phyloP scores from a whole-genome alignment of 345 rosid species.

The Capsella bursapastoris region DNA sequence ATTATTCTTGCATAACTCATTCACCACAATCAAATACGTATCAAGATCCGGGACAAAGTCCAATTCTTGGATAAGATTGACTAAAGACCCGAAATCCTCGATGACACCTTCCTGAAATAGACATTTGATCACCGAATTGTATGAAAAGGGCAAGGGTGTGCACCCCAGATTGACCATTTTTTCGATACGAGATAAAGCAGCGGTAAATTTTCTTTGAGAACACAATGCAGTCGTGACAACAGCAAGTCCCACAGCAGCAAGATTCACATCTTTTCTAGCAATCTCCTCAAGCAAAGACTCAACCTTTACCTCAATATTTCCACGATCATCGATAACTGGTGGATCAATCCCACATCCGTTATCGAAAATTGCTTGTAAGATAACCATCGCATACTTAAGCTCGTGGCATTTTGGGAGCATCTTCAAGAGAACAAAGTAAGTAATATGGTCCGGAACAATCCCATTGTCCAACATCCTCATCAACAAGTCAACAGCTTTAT shows the following conservation, averaged over 20 bases:
- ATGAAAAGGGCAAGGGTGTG: constrained; percentile 55
- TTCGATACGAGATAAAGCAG: constrained; percentile 48
- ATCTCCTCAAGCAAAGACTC: constrained; percentile 57
- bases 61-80: constrained; percentile 52
- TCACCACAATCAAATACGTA: constrained; percentile 61
- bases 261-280: constrained; percentile 44
- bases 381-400: constrained; percentile 53
- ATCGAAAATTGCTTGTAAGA: constrained; percentile 55
- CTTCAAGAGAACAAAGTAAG: constrained; percentile 61
- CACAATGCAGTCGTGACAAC: constrained; percentile 64
- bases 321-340: constrained; percentile 27
- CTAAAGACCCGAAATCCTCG: constrained; percentile 47
- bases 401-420: constrained; percentile 55
- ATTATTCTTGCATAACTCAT: constrained; percentile 55
- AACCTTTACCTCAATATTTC: constrained; percentile 45
- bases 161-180: constrained; percentile 56
- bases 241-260: constrained; percentile 56
- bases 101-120: constrained; percentile 50
- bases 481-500: constrained; percentile 53
- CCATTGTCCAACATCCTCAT: constrained; percentile 54
- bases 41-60: constrained; percentile 55
- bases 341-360: constrained; percentile 54
- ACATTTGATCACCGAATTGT: constrained; percentile 63
- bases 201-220: constrained; percentile 45
- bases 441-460: constrained; percentile 67